These are phyloP conservation scores for Rhizopus sp. DNA, from an alignment of 371 early-diverging fungal species.

Conservation along the genomic window DNA sequence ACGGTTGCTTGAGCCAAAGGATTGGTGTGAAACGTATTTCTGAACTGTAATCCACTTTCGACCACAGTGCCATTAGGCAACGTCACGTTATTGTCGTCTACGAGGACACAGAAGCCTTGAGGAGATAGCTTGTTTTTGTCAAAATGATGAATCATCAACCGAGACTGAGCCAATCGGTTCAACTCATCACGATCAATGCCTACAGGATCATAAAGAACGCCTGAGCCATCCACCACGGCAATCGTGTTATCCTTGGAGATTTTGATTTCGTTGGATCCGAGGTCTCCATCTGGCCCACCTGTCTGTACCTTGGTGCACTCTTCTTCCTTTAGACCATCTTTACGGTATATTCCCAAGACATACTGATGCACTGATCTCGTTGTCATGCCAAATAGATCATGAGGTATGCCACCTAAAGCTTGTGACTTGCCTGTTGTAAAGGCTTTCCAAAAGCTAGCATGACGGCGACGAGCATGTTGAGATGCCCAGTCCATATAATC, in stretches of 20 bases:
- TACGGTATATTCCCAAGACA: conserved; percentile 94
- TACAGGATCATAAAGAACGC: conserved; percentile 93
- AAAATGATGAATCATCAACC: conserved; percentile 90
- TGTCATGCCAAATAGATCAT: conserved; percentile 97
- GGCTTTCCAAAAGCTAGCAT: conserved; percentile 97
- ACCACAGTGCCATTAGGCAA: conserved; percentile 89
- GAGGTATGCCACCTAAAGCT: conserved; percentile 96
- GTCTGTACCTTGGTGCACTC: conserved; percentile 91
- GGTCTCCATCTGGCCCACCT: conserved; percentile 98
- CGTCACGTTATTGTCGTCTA: conserved; percentile 88
- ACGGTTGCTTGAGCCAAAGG: conserved; percentile 78
- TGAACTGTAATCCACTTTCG: conserved; percentile 89
- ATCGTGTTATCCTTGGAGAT: conserved; percentile 96
- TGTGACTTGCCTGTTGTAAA: conserved; percentile 98
- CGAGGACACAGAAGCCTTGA: conserved; percentile 90
- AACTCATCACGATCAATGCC: conserved; percentile 92
- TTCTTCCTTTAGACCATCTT: conserved; percentile 80
- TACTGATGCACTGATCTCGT: conserved; percentile 98
- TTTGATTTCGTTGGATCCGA: conserved; percentile 98
- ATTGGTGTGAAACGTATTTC: conserved; percentile 96
- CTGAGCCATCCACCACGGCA: conserved; percentile 95
- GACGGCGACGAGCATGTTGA: conserved; percentile 91
- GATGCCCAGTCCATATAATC: conserved; percentile 99
- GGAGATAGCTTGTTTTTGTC: conserved; percentile 77
- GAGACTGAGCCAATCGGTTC: conserved; percentile 74